Base-by-base conservation (phyloP, 2,329 filamentous ascomycete genomes). In the Phaeomoniella chlamydospora region DNA sequence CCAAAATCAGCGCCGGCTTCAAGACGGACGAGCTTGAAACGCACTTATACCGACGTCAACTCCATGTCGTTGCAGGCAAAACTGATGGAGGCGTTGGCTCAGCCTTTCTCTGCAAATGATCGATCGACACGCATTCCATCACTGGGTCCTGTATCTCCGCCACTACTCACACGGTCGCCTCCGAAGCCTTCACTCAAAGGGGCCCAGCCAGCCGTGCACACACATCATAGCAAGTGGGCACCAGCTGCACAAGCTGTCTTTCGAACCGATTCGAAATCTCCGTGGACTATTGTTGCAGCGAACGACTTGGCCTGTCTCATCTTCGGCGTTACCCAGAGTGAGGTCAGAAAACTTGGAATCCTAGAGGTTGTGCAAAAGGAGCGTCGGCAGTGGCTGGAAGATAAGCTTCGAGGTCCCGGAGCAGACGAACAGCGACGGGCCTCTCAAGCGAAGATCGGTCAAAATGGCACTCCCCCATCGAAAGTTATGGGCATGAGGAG, bases 281-380 rank as follows among this genome's bases (percentile, higher is more conserved):
- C 88, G 3, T 98, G 86, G 82, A 98, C 88, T 1, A 94, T 98
- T 40, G 72, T 94, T 36, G 84, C 90, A 3, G 90, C 90, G 34
- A 98, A 98, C 53, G 90, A 98, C 54, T 67, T 98, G 34, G 90
- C 90, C 13, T 98, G 90, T 57, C 67, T 98, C 31, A 80, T 96
- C n/a, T 98, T 96, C 60, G 90, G 90, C n/a, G 85, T 98, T 6
- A 94, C 87, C n/a, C 84, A 85, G 51, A 83, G 84, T 3, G 90
- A 98, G 57, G 83, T 98, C 15, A 77, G 86, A 37, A 94, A 86
- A 53, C 77, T 96, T 65, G 88, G 90, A 33, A 96, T 98, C 38
- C 60, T 98, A 39, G 87, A 96, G 53, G 85, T 98, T 18, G 86
- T 98, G 13, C 82, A 88, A 56, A 77, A 87, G 55, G 88, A 94